Evolutionary conservation across 1,139 yeast genomes (phyloP), one percentile per base, ranked within the genome.

Genomic region (Candida neerlandica): DNA sequence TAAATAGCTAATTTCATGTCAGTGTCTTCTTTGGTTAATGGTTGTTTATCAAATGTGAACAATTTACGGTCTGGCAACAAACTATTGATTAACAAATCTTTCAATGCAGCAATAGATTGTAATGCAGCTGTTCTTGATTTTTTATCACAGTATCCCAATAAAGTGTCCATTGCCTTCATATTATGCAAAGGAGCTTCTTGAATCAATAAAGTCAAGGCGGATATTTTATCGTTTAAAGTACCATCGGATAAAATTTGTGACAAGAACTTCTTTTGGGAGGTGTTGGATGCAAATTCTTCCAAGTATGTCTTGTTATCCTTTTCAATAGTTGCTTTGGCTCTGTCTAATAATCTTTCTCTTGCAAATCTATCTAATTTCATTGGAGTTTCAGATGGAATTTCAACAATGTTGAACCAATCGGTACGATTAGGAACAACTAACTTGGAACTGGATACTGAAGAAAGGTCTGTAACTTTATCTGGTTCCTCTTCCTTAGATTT

Each of bases 181-280:
- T 95, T 89, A 65, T 94, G 99, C 51, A 91, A 66, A 4, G 99
- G 99, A 2, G 98, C 91, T 70, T 94, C 99, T 65, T 94, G 98
- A 44, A 92, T 82, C 64, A 94, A 75, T 64, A 94, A 81, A 0
- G 99, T 92, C 61, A 94, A 78, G 0, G 99, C 97, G 44, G 97
- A 89, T 51, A 94, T 89, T 70, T 94, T 92, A 86, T 94, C 99
- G 60, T 85, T 86, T 58, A 94, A 78, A 0, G 99, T 94, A 88
- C 99, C 99, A 55, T 85, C 88, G 5, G 92, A 78, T 62, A 94
- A 79, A 56, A 94, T 86, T 68, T 94, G 96, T 1, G 94, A 81
- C 79, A 92, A 84, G 66, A 92, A 92, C 78, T 87, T 88, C 66
- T 84, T 86, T 67, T 92, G 97, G 2, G 96, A 87, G 32, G 89